Base-by-base conservation (phyloP, 2,329 filamentous ascomycete genomes). In the Pseudogymnoascus verrucosus region DNA sequence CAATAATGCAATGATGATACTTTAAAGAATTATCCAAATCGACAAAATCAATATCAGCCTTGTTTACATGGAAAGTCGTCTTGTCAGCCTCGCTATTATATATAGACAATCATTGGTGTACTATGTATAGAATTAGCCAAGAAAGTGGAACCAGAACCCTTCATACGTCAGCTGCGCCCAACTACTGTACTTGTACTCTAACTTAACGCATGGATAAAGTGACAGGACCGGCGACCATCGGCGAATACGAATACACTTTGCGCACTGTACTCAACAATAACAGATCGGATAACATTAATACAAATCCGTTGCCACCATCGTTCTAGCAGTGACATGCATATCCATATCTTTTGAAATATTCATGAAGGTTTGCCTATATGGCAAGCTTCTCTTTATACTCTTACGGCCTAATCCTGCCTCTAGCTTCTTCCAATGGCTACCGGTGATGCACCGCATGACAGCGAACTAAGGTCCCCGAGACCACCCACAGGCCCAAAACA, bases 401-500 rank as follows among this genome's bases (percentile, higher is more conserved):
- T 34, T 21, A 12, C 51, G 3, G 51, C 28, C 11, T 19, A 28
- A 34, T 57, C 51, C 28, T 34, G 51, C 10, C 28, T 12, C 2
- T 21, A 57, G 4, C 28, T 36, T 57, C 51, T 36, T 57, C 51
- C 51, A 57, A 57, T 57, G 51, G 51, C 51, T 57, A 57, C 28
- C 51, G 16, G 51, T 57, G 51, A 57, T 57, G 51, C 28, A 21
- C n/a, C n/a, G 11, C 28, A 57, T 34, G 28, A 57, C 16, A 57
- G 51, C 51, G 51, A 57, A 34, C 28, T 14, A 21, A 57, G 28
- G 16, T 36, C 1, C 16, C n/a, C 51, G 5, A 57, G 28, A 21
- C 51, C 28, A 36, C 10, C 62, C 44, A 19, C 57, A 57, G 59
- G 63, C 61, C 62, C 65, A 37, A 40, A 63, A 68, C 68, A 69